phyloP scores from a whole-genome alignment of 1,139 yeast genomes.

The Geotrichum carabidarum region DNA sequence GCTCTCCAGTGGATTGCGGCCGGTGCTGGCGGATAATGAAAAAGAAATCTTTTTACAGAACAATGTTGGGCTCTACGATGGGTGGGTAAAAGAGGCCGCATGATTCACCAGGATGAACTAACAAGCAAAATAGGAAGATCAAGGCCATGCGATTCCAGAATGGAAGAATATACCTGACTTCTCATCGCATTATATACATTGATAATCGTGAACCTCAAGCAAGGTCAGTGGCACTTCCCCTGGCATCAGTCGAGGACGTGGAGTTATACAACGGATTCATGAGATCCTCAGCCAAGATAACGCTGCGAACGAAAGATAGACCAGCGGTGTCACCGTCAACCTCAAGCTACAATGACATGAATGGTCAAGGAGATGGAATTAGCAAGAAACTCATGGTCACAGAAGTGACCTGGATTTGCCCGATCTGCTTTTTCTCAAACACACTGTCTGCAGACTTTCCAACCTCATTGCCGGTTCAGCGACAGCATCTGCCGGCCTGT shows the following conservation, averaged over 20 bases:
- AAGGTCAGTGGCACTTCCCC: conserved; percentile 48
- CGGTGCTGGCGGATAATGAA: conserved; percentile 44
- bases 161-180: conserved; percentile 77
- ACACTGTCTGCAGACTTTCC: conserved; percentile 37
- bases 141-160: conserved; percentile 61
- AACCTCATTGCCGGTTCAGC: background rate
- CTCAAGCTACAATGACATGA: background rate
- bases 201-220: conserved; percentile 46
- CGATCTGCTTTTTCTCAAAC: conserved; percentile 74
- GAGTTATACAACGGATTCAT: conserved; percentile 57
- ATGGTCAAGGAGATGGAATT: background rate
- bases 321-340: conserved; percentile 11
- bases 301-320: conserved; percentile 36
- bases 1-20: conserved; percentile 46
- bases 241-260: conserved; percentile 44
- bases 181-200: conserved; percentile 65
- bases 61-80: conserved; percentile 37
- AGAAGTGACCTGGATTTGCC: conserved; percentile 63
- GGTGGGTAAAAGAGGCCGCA: conserved; percentile 22
- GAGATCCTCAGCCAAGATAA: conserved; percentile 74
- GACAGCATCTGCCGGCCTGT: conserved; percentile 49
- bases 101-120: background rate
- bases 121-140: conserved; percentile 44
- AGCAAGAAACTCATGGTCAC: conserved; percentile 9
- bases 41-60: conserved; percentile 39